Evolutionary conservation across 257 asterid species (phyloP).

Genomic region (Lycium ferocissimum): DNA sequence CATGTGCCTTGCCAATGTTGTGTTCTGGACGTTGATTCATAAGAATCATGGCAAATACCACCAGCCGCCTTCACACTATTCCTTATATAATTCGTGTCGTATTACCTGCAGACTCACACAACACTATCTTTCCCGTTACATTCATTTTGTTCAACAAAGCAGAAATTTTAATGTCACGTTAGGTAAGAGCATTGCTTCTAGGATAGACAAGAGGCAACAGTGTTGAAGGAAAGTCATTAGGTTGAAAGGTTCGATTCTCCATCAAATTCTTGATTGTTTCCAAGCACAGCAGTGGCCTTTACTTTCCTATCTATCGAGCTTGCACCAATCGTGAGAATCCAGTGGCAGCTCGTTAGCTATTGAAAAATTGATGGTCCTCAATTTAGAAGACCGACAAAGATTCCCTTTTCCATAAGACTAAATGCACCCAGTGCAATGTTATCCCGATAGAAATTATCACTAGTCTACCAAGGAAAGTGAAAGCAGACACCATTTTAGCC

Average conservation of each 20-base stretch:
- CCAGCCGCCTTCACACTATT: slow-evolving; percentile 43
- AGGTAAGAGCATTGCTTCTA: not conserved
- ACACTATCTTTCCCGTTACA: slow-evolving; percentile 41
- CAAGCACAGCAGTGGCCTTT: slow-evolving; percentile 35
- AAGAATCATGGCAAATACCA: slow-evolving; percentile 50
- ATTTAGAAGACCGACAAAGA: slow-evolving; percentile 45
- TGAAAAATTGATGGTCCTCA: slow-evolving; percentile 33
- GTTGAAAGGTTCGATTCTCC: slow-evolving; percentile 46
- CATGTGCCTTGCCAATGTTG: slow-evolving; percentile 36
- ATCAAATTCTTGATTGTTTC: slow-evolving; percentile 31
- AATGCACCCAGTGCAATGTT: slow-evolving; percentile 42
- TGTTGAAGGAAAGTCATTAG: slow-evolving; percentile 21
- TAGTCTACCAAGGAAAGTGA: slow-evolving; percentile 39
- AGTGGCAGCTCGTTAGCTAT: slow-evolving; percentile 43
- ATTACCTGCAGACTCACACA: slow-evolving; percentile 26
- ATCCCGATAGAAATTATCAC: slow-evolving; percentile 32
- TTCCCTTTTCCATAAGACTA: slow-evolving; percentile 38
- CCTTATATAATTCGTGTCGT: slow-evolving; percentile 22
- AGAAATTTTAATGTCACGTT: not conserved
- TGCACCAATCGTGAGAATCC: slow-evolving; percentile 57
- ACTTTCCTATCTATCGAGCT: slow-evolving; percentile 41
- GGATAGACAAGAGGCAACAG: slow-evolving; percentile 37
- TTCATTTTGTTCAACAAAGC: slow-evolving; percentile 22
- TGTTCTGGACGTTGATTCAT: slow-evolving; percentile 22
- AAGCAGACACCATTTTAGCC: slow-evolving; percentile 49